These are phyloP conservation scores for Saturnispora galanensis DNA, from an alignment of 805 yeast species.

Conservation along the genomic window DNA sequence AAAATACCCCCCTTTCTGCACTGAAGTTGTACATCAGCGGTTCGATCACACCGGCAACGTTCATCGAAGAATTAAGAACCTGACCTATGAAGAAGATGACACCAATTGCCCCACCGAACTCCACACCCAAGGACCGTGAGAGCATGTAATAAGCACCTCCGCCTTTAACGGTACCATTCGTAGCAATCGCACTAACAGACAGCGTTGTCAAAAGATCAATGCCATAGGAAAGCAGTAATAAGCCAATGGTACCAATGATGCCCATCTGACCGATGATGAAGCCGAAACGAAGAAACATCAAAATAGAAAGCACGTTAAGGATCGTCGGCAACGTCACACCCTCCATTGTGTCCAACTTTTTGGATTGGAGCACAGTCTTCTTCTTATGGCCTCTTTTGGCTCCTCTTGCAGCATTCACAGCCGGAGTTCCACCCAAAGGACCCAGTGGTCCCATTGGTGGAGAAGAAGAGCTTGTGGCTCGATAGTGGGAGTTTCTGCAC, in stretches of 20 bases:
- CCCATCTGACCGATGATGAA: slow-evolving; percentile 95
- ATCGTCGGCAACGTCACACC: slow-evolving; percentile 95
- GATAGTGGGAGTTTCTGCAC: not conserved
- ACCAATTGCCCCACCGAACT: slow-evolving; percentile 97
- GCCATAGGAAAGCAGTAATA: slow-evolving; percentile 63
- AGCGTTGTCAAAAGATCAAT: slow-evolving; percentile 80
- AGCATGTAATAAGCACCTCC: slow-evolving; percentile 99
- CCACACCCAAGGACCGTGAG: slow-evolving; percentile 90
- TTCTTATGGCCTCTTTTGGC: too few species aligned
- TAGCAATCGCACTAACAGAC: slow-evolving; percentile 90
- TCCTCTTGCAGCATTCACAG: not conserved
- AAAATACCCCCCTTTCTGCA: slow-evolving; percentile 41
- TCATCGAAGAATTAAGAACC: slow-evolving; percentile 81
- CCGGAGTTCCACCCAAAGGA: slow-evolving; percentile 2
- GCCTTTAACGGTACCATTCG: slow-evolving; percentile 94
- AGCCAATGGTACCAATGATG: slow-evolving; percentile 58
- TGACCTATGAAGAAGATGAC: slow-evolving; percentile 92
- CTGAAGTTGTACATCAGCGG: slow-evolving; percentile 82
- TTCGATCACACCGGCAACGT: slow-evolving; percentile 92
- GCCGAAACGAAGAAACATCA: slow-evolving; percentile 93
- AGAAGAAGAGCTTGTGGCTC: not conserved
- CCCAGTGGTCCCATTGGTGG: not conserved
- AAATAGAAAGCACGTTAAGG: slow-evolving; percentile 81
- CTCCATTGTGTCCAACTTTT: slow-evolving; percentile 67
- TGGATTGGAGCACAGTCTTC: too few species aligned